Evolutionary conservation across 2,329 filamentous ascomycete genomes (phyloP).

Genomic region (Rhytidhysteron rufulum): DNA sequence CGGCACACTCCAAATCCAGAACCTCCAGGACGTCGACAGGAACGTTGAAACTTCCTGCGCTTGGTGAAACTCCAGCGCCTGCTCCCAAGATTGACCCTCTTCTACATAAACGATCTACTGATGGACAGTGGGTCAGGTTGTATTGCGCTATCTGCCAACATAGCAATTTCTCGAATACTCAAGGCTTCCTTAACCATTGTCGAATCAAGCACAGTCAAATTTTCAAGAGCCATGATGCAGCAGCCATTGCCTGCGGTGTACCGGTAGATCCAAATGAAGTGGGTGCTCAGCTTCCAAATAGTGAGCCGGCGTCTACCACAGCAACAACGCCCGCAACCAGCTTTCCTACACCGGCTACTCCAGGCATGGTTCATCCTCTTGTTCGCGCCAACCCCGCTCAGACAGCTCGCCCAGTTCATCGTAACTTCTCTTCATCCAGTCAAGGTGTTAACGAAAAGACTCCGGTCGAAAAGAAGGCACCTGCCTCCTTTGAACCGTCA

Average conservation of each 20-base stretch:
- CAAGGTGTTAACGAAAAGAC: conserved; percentile 14
- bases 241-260: conserved; percentile 81
- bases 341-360: conserved; percentile 23
- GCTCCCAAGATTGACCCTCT: conserved; percentile 72
- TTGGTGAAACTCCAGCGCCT: conserved; percentile 40
- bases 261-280: conserved; percentile 67
- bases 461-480: conserved; percentile 6
- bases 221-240: conserved; percentile 94
- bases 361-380: conserved; percentile 34
- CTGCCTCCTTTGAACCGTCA: conserved; percentile 33
- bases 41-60: conserved; percentile 39
- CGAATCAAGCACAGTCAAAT: conserved; percentile 91
- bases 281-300: conserved; percentile 29
- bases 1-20: conserved; percentile 49
- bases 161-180: conserved; percentile 91
- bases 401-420: conserved; percentile 29
- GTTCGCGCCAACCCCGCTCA: conserved; percentile 21
- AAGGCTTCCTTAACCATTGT: conserved; percentile 99
- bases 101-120: conserved; percentile 74
- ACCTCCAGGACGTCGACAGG: conserved; percentile 57
- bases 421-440: conserved; percentile 19
- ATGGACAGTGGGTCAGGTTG: conserved; percentile 83
- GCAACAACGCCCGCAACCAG: conserved; percentile 22
- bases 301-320: conserved; percentile 25
- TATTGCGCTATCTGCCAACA: conserved; percentile 83